Evolutionary conservation across 768 basidiomycete species (phyloP), one percentile per base, ranked within the genome.

Genomic region (Naganishia antarctica): DNA sequence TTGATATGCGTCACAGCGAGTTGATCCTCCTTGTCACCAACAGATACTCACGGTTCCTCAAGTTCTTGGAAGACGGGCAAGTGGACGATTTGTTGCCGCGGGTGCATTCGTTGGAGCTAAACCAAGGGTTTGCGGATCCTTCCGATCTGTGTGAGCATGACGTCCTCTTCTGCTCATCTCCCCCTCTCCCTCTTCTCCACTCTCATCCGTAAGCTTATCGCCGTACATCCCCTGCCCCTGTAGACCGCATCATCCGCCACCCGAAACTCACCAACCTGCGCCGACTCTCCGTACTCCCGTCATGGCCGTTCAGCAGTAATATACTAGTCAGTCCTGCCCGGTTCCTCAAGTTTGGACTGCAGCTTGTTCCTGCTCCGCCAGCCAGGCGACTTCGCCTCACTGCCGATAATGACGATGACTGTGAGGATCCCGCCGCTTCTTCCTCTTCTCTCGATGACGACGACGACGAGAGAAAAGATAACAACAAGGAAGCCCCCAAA

Each of bases 271-370:
- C 43, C 26, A 58, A 61, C 26, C 65, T 71, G 16, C 64, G 65
- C 43, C 18, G 28, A 7, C 63, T 71, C 21, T 43, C 65, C 21
- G 66, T 71, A 50, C 49, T 71, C 4, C 66, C 68, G 13, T 60
- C 63, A 51, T 71, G 66, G 49, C 70, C 70, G 7, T 68, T 48
- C 23, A 59, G 66, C 1, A 63, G 47, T 37, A 47, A 58, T 4
- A 59, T 69, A n/a, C 32, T 68, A 16, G 21, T 25, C 21, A 28
- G 16, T 3, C 50, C 50, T 11, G 21, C 50, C 29, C 43, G 57
- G 5, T 40, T 64, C 29, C 69, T 71, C 48, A 43, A 48, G n/a
- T 71, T 71, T 49, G 70, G 70, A 8, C 34, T 71, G 18, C 70
- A 71, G 49, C 66, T 71, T 23, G 53, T 71, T n/a, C 68, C 64